phyloP scores from a whole-genome alignment of 805 yeast genomes.

The Sugiyamaella floridensis region DNA sequence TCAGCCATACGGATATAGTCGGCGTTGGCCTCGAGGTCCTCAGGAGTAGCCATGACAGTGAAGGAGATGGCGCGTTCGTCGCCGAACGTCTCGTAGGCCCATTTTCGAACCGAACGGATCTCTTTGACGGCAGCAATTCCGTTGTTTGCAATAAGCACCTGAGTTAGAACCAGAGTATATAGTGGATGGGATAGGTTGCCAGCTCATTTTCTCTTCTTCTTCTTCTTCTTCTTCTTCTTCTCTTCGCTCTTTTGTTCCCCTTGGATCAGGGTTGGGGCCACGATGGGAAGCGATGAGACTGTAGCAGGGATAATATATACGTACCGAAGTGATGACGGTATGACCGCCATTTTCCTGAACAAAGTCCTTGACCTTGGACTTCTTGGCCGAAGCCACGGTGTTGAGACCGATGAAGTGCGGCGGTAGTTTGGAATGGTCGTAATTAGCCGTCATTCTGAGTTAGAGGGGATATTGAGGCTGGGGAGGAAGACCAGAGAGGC shows the following conservation, averaged over 20 bases:
- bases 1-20: slow-evolving; percentile 99
- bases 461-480: background rate
- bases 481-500: background rate
- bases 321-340: slow-evolving; percentile 70
- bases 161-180: slow-evolving; percentile 1
- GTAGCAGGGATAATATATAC: slow-evolving; percentile 14
- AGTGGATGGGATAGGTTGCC: too few relatives aligned
- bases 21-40: slow-evolving; percentile 92
- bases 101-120: slow-evolving; percentile 92
- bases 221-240: too few relatives aligned
- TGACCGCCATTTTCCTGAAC: slow-evolving; percentile 86
- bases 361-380: slow-evolving; percentile 66
- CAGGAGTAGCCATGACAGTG: slow-evolving; percentile 99
- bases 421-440: slow-evolving; percentile 41
- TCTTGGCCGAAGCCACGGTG: slow-evolving; percentile 68
- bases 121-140: slow-evolving; percentile 99
- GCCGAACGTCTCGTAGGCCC: slow-evolving; percentile 99
- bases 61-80: slow-evolving; percentile 89
- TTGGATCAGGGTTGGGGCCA: background rate
- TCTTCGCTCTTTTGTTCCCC: background rate
- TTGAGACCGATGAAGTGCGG: slow-evolving; percentile 77
- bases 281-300: background rate
- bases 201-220: too few relatives aligned
- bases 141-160: slow-evolving; percentile 87
- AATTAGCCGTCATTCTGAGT: slow-evolving; percentile 3